Base-by-base conservation (phyloP, 305 asterid genomes). In the Stenogyne calaminthoides region DNA sequence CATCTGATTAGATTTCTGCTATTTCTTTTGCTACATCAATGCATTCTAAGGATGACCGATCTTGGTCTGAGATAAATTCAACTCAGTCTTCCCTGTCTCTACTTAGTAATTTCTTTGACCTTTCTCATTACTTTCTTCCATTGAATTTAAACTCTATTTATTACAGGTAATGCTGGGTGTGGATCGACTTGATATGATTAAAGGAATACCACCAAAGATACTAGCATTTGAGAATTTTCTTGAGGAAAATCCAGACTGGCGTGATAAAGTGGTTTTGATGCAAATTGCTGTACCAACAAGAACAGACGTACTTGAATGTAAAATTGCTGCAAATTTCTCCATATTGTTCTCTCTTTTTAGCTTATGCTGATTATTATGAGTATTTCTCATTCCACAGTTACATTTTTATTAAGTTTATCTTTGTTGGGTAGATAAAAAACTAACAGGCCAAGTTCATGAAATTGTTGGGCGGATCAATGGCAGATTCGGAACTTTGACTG, bases 261-360 rank as follows among this genome's bases (percentile, higher is more conserved):
- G 81, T 44, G 95, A 90, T 64, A 90, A 88, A 84, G 98, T 90
- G 79, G 97, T 90, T 80, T 89, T 92, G 87, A 87, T 92, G 76
- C 98, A 92, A 83, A 92, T 92, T 83, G 98, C 98, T 64, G 95
- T 92, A 80, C 98, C 98, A 65, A 90, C 98, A 81, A 87, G 98
- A 84, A 90, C 97, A 52, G 98, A 92, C 76, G 97, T 92, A 69
- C 92, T 96, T 73, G 98, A 92, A 84, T 92, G 98, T 92, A 90
- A 49, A 87, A 66, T 75, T 78, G 72, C 72, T 22, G 25, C 25
- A 22, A 22, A 22, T 22, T 36, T 79, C 70, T 54, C 22, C 60
- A 62, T 70, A 52, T 42, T 51, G 71, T 59, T 68, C 20, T 61
- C 36, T 16, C 51, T 40, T 32, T 51, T 64, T 73, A 15, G 19